These are phyloP conservation scores for Cystobasidium sp. DNA, from an alignment of 1,284 basidiomycete genomes.

Conservation along the genomic window DNA sequence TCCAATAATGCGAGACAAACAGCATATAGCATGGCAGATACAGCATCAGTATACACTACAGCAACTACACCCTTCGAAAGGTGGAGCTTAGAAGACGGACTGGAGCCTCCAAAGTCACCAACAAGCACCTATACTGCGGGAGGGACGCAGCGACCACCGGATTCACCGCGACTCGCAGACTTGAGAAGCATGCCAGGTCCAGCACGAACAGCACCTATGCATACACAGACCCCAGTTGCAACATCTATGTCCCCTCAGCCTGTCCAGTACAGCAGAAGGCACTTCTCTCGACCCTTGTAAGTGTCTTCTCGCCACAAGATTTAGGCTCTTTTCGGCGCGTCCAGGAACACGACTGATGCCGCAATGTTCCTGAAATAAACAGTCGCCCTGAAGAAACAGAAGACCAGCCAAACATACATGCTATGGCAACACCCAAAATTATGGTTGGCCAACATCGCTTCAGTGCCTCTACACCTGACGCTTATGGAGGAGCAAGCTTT, in stretches of 20 bases:
- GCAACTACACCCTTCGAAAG: slow-evolving; percentile 34
- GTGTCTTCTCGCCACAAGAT: slow-evolving; percentile 9
- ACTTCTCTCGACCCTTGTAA: slow-evolving; percentile 44
- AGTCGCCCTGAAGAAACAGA: slow-evolving; percentile 25
- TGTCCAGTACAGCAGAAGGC: slow-evolving; percentile 30
- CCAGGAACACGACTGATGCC: neutral
- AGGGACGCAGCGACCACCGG: slow-evolving; percentile 34
- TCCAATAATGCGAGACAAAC: slow-evolving; percentile 19
- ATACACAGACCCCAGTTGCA: slow-evolving; percentile 20
- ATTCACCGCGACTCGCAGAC: slow-evolving; percentile 34
- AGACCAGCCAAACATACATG: slow-evolving; percentile 17
- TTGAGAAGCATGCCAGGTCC: slow-evolving; percentile 25
- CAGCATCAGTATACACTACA: slow-evolving; percentile 39
- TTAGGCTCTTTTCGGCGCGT: slow-evolving; percentile 1
- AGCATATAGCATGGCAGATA: slow-evolving; percentile 41
- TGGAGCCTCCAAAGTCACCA: slow-evolving; percentile 26
- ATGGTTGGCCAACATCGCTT: slow-evolving; percentile 40
- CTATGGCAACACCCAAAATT: slow-evolving; percentile 30
- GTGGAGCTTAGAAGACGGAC: slow-evolving; percentile 42
- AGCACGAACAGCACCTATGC: slow-evolving; percentile 27
- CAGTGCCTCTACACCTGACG: slow-evolving; percentile 38
- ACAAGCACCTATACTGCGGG: slow-evolving; percentile 24
- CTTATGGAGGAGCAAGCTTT: slow-evolving; percentile 37
- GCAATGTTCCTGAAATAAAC: neutral
- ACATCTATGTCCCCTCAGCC: slow-evolving; percentile 35